Base-by-base conservation (phyloP, 75 land plant species). In the Pinus tabuliformis region DNA sequence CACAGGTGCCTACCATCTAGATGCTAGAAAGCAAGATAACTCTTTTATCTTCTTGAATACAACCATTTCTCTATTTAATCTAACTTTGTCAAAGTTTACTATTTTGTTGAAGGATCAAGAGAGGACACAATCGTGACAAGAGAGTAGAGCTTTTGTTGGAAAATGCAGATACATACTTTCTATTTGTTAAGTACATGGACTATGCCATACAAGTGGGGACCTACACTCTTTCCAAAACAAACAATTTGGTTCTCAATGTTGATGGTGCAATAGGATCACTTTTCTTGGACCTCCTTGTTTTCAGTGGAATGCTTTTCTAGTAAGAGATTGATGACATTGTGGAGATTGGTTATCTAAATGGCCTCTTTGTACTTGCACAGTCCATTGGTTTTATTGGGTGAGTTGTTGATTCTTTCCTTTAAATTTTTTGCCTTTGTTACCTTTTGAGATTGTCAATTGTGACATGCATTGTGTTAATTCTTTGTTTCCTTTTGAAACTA, bases 321-420 rank as follows among this genome's bases (percentile, higher is more conserved):
- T 95, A 82, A 76, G 99, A 97, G 73, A 92, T 92, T 75, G 93
- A 91, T 80, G 98, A 97, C 74, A 95, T 97, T 62, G 89, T 97
- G 4, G 93, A 86, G 82, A 97, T 97, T 72, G 98, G 98, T 15
- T 97, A 97, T 78, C 82, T 97, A 17, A 97, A 97, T 81, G 99
- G 99, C 3, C 95, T 95, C 57, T 97, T 97, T 80, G 99, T 97
- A 3, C 83, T 97, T 59, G 99, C 99, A 3, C 89, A 98, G n/a
- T 91, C 99, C 58, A 95, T 94, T 72, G 99, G 99, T 81, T 85
- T 97, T 33, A 97, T 97, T 77, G 99, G 99, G 97, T 94, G 76
- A 78, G 96, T 82, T 49, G 4, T 39, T 21, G 7, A 18, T 36
- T 36, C 12, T 21, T 18, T 16, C 4, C 22, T 18, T 18, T 18